Evolutionary conservation across 2,329 filamentous ascomycete genomes (phyloP).

Genomic region (Ophiostoma quercus): DNA sequence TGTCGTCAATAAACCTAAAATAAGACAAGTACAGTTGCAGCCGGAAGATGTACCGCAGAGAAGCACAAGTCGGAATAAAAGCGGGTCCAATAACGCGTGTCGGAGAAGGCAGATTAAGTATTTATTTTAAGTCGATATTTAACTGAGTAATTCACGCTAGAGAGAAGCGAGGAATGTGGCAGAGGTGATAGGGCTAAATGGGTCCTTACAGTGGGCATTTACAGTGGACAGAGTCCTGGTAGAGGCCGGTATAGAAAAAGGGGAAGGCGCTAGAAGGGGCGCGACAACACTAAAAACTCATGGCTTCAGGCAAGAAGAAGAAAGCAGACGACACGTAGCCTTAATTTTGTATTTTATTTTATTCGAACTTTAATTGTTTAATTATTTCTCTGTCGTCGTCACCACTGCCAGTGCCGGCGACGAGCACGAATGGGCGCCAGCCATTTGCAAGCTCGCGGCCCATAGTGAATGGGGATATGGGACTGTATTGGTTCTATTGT

Average conservation of each 20-base stretch:
- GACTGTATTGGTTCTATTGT: not conserved
- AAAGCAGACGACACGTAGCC: conserved; percentile 20
- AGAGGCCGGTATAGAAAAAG: not conserved
- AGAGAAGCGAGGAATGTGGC: not conserved
- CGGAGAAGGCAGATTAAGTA: not conserved
- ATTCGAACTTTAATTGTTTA: not conserved
- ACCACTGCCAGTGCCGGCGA: not conserved
- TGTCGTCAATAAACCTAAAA: conserved; percentile 1
- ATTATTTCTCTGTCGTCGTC: not conserved
- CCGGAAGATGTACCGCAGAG: conserved; percentile 5
- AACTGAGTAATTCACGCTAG: not conserved
- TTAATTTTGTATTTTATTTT: not conserved
- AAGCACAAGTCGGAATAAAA: conserved; percentile 2
- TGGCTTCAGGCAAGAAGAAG: not conserved
- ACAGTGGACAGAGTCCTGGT: not conserved
- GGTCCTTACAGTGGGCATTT: not conserved
- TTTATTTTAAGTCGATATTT: not conserved
- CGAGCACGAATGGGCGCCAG: not conserved
- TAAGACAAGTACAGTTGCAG: conserved; percentile 3
- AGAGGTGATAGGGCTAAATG: not conserved
- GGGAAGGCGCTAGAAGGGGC: conserved; percentile 13
- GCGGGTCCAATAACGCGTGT: not conserved
- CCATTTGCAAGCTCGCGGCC: conserved; percentile 2
- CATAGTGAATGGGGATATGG: not conserved
- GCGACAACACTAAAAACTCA: not conserved